Base-by-base conservation (phyloP, 169 alveolate genomes). In the Plasmodium inui region DNA sequence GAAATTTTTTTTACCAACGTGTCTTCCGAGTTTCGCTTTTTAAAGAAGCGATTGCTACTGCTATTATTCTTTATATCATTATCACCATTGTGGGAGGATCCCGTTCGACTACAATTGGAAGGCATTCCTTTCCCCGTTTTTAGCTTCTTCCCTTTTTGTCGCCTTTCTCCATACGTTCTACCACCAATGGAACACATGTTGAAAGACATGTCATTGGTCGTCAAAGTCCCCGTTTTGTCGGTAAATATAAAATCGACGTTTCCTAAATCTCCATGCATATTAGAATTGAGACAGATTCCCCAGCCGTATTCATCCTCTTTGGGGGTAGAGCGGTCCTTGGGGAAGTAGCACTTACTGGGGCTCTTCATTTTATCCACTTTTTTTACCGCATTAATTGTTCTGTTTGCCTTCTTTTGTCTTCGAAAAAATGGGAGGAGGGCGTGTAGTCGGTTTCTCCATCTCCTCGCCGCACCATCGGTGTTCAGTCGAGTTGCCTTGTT, bases 151-250 rank as follows among this genome's bases (percentile, higher is more conserved):
- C 79, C 55, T 72, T 73, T 72, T 55, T n/a, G 26, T 26, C 57
- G 34, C 53, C 41, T 70, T 28, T 28, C 57, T n/a, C 95, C 95
- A 53, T 91, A 91, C 34, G 92, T 72, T 17, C 71, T 17, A 32
- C 92, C 95, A 78, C 82, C 95, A 67, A 91, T 82, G 76, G 95
- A 91, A 28, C 95, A 91, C 92, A 91, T 91, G 57, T 97, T 98
- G 92, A 98, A 98, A 94, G 98, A 98, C 99, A 99, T 99, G 41
- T 97, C 96, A 93, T 99, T 99, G 93, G 98, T 97, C 17, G 99
- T 99, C 85, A 99, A 96, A 3, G 99, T 99, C 0, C 99, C 99
- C 22, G 99, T 99, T 95, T 99, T 99, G 95, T 99, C 99, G 6
- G 99, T 97, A 92, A 98, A 99, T 34, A 99, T 96, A 92, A 98